These are phyloP conservation scores for Sabuloglossum arenarium DNA, from an alignment of 495 filamentous ascomycete species.

Conservation along the genomic window DNA sequence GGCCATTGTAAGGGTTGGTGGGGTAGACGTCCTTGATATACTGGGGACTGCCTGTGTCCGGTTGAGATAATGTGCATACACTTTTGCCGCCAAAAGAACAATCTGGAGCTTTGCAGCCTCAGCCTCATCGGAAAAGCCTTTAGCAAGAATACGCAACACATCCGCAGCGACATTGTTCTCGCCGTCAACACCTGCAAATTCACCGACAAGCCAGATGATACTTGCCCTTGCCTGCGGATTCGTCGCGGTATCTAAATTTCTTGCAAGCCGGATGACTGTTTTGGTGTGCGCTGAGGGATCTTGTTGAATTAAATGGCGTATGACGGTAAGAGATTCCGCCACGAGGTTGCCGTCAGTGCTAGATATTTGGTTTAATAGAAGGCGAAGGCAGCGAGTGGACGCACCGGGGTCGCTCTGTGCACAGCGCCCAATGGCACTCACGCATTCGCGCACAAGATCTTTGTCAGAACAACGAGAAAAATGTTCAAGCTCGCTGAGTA, in stretches of 20 bases:
- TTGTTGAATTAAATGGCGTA: slow-evolving; percentile 88
- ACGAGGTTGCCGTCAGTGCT: slow-evolving; percentile 69
- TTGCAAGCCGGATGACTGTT: slow-evolving; percentile 81
- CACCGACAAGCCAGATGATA: slow-evolving; percentile 94
- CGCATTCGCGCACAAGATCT: slow-evolving; percentile 64
- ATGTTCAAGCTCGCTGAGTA: slow-evolving; percentile 81
- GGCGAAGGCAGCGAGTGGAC: slow-evolving; percentile 51
- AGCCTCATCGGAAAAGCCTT: slow-evolving; percentile 62
- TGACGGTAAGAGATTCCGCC: slow-evolving; percentile 77
- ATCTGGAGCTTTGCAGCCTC: slow-evolving; percentile 81
- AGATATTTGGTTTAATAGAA: slow-evolving; percentile 68
- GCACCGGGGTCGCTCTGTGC: slow-evolving; percentile 54
- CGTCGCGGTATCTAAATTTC: slow-evolving; percentile 66
- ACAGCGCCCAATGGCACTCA: slow-evolving; percentile 81
- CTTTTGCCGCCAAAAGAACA: slow-evolving; percentile 77
- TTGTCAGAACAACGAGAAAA: slow-evolving; percentile 63
- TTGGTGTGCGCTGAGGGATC: slow-evolving; percentile 51
- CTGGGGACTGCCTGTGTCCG: slow-evolving; percentile 15
- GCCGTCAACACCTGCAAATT: slow-evolving; percentile 61
- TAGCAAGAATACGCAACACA: slow-evolving; percentile 73
- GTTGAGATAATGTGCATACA: slow-evolving; percentile 78
- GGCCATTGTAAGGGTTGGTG: slow-evolving; percentile 2
- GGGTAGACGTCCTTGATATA: neutral
- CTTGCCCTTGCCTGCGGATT: slow-evolving; percentile 73
- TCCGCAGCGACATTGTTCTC: slow-evolving; percentile 81